Evolutionary conservation across 441 rosid genomes (phyloP), one percentile per base, ranked within the genome.

Genomic region (Populus hybrid): DNA sequence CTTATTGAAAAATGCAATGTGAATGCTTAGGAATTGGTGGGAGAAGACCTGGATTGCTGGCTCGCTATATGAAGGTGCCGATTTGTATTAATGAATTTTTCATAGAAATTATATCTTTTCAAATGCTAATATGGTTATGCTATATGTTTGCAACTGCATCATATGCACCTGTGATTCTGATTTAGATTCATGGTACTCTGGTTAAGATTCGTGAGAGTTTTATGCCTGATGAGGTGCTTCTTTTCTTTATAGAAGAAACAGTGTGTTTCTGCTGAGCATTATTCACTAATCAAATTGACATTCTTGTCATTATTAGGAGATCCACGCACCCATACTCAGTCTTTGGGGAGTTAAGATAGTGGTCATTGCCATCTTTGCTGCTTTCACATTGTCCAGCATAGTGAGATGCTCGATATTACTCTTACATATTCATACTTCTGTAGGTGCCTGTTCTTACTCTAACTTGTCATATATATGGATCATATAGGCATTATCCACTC

Each of bases 41-140:
- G 75, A 88, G 87, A 79, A 90, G 86, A 87, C 88, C 87, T 74
- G 96, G 99, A 80, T 85, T 91, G 79, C 86, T 96, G 88, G 88
- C 94, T 82, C 89, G 93, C 81, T 94, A 94, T 80, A 96, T 96
- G 99, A 93, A 88, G 98, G 99, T 93, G 89, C 76, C 73, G 69
- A 66, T 71, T 76, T 77, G 74, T 35, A 24, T 42, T 67, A 5
- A 30, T 50, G 57, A 50, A 14, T 4, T 50, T 66, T 34, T 35
- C 46, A 38, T 36, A 46, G 61, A 73, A 65, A 16, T 72, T 38
- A 69, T 67, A 73, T 32, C 67, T 66, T 69, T 36, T 65, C 64
- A 23, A 10, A 50, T 46, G 6, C 18, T 46, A 46, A 46, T 46
- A 46, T 46, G 57, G 57, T 46, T 46, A 46, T 46, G 18, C 57